A percentile compares a stretch with the other conserved stretches of the same genome.
phyloP scores from a whole-genome alignment of 768 basidiomycete genomes.

The Lentinula sp. region DNA sequence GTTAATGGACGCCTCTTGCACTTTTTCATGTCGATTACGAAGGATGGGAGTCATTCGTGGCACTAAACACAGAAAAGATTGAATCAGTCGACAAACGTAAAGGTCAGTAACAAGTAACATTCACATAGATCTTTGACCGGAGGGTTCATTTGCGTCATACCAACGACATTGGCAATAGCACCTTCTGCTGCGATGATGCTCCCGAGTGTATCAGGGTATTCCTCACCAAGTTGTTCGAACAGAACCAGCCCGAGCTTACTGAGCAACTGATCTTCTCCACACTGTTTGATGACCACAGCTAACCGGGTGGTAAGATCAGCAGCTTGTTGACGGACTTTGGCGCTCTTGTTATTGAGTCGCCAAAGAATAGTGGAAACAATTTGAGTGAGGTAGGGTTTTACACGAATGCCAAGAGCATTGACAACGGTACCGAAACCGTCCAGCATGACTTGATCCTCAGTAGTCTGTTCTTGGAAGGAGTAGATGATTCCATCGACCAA shows the following conservation, averaged over 20 bases:
- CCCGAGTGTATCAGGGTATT: slow-evolving; percentile 98
- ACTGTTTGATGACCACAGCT: slow-evolving; percentile 97
- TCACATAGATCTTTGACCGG: slow-evolving; percentile 97
- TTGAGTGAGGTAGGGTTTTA: slow-evolving; percentile 97
- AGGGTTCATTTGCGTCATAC: slow-evolving; percentile 99
- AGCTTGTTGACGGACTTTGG: slow-evolving; percentile 97
- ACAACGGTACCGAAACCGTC: slow-evolving; percentile 98
- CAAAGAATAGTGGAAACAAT: slow-evolving; percentile 98
- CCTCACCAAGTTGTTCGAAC: slow-evolving; percentile 98
- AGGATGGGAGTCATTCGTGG: slow-evolving; percentile 99
- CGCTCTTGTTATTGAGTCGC: slow-evolving; percentile 99
- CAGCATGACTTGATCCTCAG: slow-evolving; percentile 98
- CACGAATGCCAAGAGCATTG: slow-evolving; percentile 91
- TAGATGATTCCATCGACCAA: slow-evolving; percentile 99
- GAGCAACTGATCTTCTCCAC: slow-evolving; percentile 91
- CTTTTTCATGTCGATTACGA: slow-evolving; percentile 97
- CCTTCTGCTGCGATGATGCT: slow-evolving; percentile 99
- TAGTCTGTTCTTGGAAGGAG: slow-evolving; percentile 99
- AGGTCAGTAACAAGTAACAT: slow-evolving; percentile 26
- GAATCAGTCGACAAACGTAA: slow-evolving; percentile 5
- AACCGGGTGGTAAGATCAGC: slow-evolving; percentile 96
- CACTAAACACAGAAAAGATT: slow-evolving; percentile 40
- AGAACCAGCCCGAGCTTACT: slow-evolving; percentile 95
- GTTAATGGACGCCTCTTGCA: slow-evolving; percentile 99
- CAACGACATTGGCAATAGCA: slow-evolving; percentile 98